Evolutionary conservation across 257 asterid species (phyloP).

Genomic region (Nicotiana tomentosiformis): DNA sequence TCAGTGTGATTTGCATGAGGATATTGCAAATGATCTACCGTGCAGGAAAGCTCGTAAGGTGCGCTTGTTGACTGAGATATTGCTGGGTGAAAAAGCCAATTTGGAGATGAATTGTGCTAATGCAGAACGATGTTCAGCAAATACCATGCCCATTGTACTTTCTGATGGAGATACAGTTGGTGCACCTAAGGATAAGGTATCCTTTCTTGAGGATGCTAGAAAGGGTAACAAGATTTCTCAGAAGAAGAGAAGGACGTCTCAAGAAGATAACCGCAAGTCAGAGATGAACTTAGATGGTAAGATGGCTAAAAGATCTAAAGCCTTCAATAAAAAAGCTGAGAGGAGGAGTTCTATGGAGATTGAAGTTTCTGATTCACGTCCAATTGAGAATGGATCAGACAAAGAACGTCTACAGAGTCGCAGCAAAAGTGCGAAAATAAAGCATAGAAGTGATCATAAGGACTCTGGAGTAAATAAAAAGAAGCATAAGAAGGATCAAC

Average conservation of each 20-base stretch:
- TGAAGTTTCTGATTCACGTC: slow-evolving; percentile 26
- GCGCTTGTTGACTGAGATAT: slow-evolving; percentile 49
- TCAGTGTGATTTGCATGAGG: background rate
- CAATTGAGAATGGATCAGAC: slow-evolving; percentile 25
- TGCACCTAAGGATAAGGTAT: slow-evolving; percentile 19
- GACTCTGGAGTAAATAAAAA: slow-evolving; percentile 21
- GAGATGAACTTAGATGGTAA: slow-evolving; percentile 11
- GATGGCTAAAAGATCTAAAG: slow-evolving; percentile 24
- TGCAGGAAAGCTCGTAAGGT: slow-evolving; percentile 39
- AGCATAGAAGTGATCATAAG: slow-evolving; percentile 22
- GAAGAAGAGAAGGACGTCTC: slow-evolving; percentile 36
- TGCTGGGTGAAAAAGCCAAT: slow-evolving; percentile 34
- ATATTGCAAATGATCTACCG: slow-evolving; percentile 18
- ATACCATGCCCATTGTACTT: slow-evolving; percentile 18
- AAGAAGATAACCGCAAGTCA: slow-evolving; percentile 25
- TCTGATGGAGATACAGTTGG: slow-evolving; percentile 22
- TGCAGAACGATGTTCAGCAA: slow-evolving; percentile 16
- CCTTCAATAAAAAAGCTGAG: slow-evolving; percentile 16
- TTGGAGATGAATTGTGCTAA: slow-evolving; percentile 10
- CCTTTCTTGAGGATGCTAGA: slow-evolving; percentile 8
- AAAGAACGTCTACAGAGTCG: slow-evolving; percentile 11
- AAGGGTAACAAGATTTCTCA: slow-evolving; percentile 27
- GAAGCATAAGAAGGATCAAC: slow-evolving; percentile 17
- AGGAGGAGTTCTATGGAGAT: slow-evolving; percentile 16
- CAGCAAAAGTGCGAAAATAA: slow-evolving; percentile 16